phyloP scores from a whole-genome alignment of 371 early-diverging fungal genomes.

The Rhizopus delemar region DNA sequence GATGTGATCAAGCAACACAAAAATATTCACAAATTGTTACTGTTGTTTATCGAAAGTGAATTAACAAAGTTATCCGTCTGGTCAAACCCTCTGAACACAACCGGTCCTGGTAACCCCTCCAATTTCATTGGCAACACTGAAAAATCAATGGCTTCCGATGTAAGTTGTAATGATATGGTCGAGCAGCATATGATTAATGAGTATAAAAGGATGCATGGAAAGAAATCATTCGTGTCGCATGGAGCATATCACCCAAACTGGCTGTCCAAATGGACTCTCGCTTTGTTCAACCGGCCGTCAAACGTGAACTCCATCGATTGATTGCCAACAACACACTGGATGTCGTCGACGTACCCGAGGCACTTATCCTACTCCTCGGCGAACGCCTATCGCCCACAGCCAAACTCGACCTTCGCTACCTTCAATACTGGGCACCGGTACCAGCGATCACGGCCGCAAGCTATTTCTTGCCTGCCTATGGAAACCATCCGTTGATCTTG shows the following conservation, averaged over 20 bases:
- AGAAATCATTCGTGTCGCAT: slow-evolving; percentile 74
- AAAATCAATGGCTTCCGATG: slow-evolving; percentile 53
- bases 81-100: slow-evolving; percentile 69
- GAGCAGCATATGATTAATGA: neutral
- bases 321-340: slow-evolving; percentile 67
- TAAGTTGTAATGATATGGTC: slow-evolving; percentile 18
- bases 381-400: slow-evolving; percentile 44
- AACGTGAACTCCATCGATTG: slow-evolving; percentile 67
- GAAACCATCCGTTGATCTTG: slow-evolving; percentile 81
- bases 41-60: slow-evolving; percentile 88
- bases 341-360: slow-evolving; percentile 75
- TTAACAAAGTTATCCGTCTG: slow-evolving; percentile 79
- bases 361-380: slow-evolving; percentile 68
- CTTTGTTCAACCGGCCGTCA: slow-evolving; percentile 68
- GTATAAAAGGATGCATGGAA: slow-evolving; percentile 69
- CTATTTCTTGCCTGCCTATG: slow-evolving; percentile 69
- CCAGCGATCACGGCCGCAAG: slow-evolving; percentile 91
- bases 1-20: slow-evolving; percentile 29
- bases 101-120: slow-evolving; percentile 47
- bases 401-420: slow-evolving; percentile 55
- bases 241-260: slow-evolving; percentile 76
- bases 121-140: slow-evolving; percentile 46
- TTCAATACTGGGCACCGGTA: slow-evolving; percentile 90
- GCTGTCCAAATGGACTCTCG: slow-evolving; percentile 78
- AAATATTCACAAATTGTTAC: slow-evolving; percentile 51